phyloP scores from a whole-genome alignment of 108 stramenopile species.

The Nitzschia palea region DNA sequence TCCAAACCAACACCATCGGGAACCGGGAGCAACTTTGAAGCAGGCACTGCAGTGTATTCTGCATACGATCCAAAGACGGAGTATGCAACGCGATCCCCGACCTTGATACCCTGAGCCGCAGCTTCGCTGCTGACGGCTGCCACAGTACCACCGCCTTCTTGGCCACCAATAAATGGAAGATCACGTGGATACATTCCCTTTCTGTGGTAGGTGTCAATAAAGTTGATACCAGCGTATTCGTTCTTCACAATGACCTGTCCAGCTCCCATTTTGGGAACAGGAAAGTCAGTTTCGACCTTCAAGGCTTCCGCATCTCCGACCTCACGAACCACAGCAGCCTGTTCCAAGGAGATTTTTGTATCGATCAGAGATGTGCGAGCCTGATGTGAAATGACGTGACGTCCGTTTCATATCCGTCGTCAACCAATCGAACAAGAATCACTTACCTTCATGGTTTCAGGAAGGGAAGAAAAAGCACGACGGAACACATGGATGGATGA shows the following conservation, averaged over 20 bases:
- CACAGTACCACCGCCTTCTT: constrained; percentile 75
- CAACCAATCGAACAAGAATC: not conserved
- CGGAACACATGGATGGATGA: constrained; percentile 6
- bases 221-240: constrained; percentile 74
- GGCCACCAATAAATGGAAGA: constrained; percentile 66
- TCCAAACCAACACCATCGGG: constrained; percentile 50
- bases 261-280: constrained; percentile 38
- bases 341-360: too few species aligned
- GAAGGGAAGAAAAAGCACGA: constrained; percentile 26
- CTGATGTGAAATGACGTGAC: too few species aligned
- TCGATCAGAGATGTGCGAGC: too few species aligned
- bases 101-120: constrained; percentile 50
- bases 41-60: constrained; percentile 72
- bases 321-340: constrained; percentile 52
- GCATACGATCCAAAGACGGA: constrained; percentile 57
- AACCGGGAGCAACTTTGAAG: constrained; percentile 47
- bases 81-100: constrained; percentile 79
- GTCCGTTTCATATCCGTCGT: too few species aligned
- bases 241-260: constrained; percentile 70
- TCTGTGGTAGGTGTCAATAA: constrained; percentile 81
- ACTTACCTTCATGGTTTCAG: constrained; percentile 38
- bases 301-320: constrained; percentile 46
- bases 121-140: constrained; percentile 19
- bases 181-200: constrained; percentile 63
- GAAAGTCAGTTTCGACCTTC: constrained; percentile 51